A percentile compares a stretch with the other conserved stretches of the same genome.
Conservation (phyloP, 1,284 basidiomycete species). For the Uromyces viciae-fabae region DNA sequence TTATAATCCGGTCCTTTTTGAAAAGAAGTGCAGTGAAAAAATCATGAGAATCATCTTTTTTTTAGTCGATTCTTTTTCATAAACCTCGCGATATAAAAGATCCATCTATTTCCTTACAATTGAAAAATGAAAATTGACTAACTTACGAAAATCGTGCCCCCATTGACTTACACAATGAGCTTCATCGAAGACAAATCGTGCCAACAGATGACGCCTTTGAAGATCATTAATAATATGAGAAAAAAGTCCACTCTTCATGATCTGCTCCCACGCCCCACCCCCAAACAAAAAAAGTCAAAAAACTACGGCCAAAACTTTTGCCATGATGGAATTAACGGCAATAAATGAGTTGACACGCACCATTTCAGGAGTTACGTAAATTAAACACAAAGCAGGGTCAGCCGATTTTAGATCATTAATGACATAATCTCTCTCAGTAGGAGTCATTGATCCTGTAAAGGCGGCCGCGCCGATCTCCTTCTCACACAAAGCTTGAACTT, state of each 20-base stretch:
- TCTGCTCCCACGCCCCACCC: background rate
- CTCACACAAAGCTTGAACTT: slow-evolving; percentile 68
- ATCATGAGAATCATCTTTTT: background rate
- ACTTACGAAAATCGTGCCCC: slow-evolving; percentile 73
- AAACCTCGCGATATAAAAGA: background rate
- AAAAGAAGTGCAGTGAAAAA: background rate
- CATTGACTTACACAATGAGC: slow-evolving; percentile 84
- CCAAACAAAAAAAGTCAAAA: background rate
- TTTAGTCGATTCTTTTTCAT: background rate
- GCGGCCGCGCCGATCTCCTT: slow-evolving; percentile 70
- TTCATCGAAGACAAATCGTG: slow-evolving; percentile 91
- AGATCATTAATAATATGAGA: slow-evolving; percentile 63
- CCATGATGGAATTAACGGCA: background rate
- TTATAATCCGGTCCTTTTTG: slow-evolving; percentile 55
- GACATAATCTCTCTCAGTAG: slow-evolving; percentile 55
- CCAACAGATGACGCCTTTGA: slow-evolving; percentile 63
- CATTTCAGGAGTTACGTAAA: slow-evolving; percentile 94
- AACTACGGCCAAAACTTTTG: background rate
- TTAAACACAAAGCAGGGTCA: slow-evolving; percentile 60
- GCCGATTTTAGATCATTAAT: slow-evolving; percentile 58
- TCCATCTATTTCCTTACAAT: too few relatives aligned
- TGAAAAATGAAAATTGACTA: background rate
- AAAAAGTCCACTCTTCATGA: slow-evolving; percentile 63
- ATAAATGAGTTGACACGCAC: slow-evolving; percentile 3
- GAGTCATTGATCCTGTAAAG: slow-evolving; percentile 64